phyloP scores from a whole-genome alignment of 305 asterid genomes.

The Fraxinus nigra region DNA sequence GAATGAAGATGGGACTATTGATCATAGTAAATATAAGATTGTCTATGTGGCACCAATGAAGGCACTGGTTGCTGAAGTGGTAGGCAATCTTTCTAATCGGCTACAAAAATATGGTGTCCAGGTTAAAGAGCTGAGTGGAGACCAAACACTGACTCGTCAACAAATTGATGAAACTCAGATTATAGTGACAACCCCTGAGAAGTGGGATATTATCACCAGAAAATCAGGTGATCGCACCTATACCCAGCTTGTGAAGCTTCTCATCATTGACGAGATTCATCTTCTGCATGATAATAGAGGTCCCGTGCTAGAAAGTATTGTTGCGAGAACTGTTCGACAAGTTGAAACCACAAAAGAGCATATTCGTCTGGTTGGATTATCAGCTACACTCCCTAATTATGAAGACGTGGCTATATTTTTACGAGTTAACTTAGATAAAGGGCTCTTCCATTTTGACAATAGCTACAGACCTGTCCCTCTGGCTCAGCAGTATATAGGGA shows the following conservation, averaged over 20 bases:
- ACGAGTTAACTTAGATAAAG: conserved; percentile 69
- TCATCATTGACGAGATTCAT: conserved; percentile 90
- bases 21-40: conserved; percentile 71
- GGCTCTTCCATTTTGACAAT: conserved; percentile 88
- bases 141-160: conserved; percentile 83
- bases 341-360: conserved; percentile 85
- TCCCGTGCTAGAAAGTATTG: conserved; percentile 90
- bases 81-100: conserved; percentile 81
- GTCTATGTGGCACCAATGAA: conserved; percentile 98
- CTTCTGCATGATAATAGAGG: conserved; percentile 93
- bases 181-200: conserved; percentile 95
- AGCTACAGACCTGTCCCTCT: conserved; percentile 93
- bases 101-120: conserved; percentile 68
- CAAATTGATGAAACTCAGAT: conserved; percentile 96
- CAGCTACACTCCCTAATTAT: conserved; percentile 92
- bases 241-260: conserved; percentile 89
- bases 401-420: conserved; percentile 82
- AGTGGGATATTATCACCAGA: conserved; percentile 97
- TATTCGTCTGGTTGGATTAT: conserved; percentile 85
- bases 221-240: conserved; percentile 94
- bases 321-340: conserved; percentile 92
- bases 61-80: conserved; percentile 93
- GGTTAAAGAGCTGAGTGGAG: conserved; percentile 95
- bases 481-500: conserved; percentile 91
- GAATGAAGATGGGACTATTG: conserved; percentile 72